Evolutionary conservation across 2,329 filamentous ascomycete genomes (phyloP), one percentile per base, ranked within the genome.

Genomic region (Paecilomyces sp.): DNA sequence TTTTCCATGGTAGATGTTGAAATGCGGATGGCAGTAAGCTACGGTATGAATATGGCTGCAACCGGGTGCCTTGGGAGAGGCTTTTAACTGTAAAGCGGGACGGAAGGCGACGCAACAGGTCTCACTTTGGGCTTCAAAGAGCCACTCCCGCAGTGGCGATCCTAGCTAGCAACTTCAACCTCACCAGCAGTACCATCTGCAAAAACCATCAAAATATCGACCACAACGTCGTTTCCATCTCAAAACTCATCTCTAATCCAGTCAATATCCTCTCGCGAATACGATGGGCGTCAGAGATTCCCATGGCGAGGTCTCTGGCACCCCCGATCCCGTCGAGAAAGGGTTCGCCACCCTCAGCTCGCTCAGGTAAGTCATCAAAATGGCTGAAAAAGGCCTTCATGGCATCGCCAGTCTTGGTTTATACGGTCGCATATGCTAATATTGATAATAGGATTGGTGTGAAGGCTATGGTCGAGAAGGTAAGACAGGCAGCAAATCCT

Each of bases 321-420:
- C 82, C 50, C 83, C 83, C 53, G 81, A 82, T 64, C 83, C 84
- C 57, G 80, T 85, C 33, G 85, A 93, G 74, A 95, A 88, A 72
- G 89, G 92, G 59, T 88, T 87, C 71, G 92, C 92, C 66, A 97
- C 92, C 36, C 80, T 94, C 63, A 88, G 91, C 67, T 93, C 92
- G 31, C 82, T 97, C 67, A 85, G 85, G 89, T 90, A 81, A 69
- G 85, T 78, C 66, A 58, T 57, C 13, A 54, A 54, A 65, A 58
- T 61, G 57, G 55, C 11, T 5, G 52, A 47, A 61, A 56, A 55
- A 22, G 55, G 59, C 22, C 15, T 41, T 15, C 12, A 13, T 22
- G n/a, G 34, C 18, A 8, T 63, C 18, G 60, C 56, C 22, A 50
- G 4, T 1, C 58, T 61, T 3, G 54, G 13, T 68, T 75, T 75